phyloP scores from a whole-genome alignment of 352 stramenopile species.

The Elongisporangium senticosum region DNA sequence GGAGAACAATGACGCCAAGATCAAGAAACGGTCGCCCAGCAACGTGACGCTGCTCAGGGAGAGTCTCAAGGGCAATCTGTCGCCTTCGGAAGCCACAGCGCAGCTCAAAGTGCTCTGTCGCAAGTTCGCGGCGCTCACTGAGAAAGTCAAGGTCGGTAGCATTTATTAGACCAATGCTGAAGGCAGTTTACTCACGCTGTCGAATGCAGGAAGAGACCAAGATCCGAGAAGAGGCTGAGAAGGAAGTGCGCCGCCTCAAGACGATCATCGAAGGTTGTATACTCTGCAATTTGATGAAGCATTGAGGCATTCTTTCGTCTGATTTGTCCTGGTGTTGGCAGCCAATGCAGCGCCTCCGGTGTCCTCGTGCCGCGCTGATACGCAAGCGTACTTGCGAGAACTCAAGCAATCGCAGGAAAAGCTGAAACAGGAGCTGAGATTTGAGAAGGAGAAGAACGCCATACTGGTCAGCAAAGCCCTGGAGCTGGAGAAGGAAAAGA shows the following conservation, averaged over 20 bases:
- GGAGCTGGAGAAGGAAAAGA: conserved; percentile 70
- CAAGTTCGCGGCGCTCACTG: conserved; percentile 75
- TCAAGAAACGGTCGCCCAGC: conserved; percentile 34
- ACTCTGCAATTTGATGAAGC: background rate
- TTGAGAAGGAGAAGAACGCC: conserved; percentile 76
- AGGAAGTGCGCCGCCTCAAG: conserved; percentile 62
- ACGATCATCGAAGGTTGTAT: conserved; percentile 46
- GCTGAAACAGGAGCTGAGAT: conserved; percentile 52
- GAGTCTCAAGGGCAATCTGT: conserved; percentile 53
- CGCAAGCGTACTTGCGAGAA: conserved; percentile 55
- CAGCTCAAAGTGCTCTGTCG: conserved; percentile 78
- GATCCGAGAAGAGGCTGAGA: conserved; percentile 65
- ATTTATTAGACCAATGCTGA: background rate
- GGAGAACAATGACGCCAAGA: conserved; percentile 15
- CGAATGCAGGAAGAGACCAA: conserved; percentile 58
- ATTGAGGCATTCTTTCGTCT: background rate
- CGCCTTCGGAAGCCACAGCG: conserved; percentile 55
- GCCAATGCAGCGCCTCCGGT: conserved; percentile 44
- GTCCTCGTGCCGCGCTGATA: conserved; percentile 47
- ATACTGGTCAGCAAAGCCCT: conserved; percentile 59
- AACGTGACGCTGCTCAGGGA: conserved; percentile 44
- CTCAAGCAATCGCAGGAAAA: conserved; percentile 56
- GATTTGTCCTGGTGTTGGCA: conserved; percentile 5
- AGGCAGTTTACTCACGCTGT: background rate
- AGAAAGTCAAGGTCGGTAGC: conserved; percentile 73